phyloP scores from a whole-genome alignment of 306 rosid genomes.

The Heteromeles arbutifolia region DNA sequence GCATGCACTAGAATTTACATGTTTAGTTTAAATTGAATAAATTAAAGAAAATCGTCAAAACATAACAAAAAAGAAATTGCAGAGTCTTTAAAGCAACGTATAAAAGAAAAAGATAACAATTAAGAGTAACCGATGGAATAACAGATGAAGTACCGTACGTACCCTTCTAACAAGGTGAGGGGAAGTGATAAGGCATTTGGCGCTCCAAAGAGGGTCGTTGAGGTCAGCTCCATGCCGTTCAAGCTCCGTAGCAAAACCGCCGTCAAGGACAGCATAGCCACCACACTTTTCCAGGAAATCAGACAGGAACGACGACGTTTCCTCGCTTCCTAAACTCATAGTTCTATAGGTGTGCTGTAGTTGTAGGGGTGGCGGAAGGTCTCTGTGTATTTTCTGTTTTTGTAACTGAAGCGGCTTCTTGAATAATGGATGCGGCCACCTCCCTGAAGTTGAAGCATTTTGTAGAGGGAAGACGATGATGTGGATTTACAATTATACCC shows the following conservation, averaged over 20 bases:
- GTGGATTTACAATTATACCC: background rate
- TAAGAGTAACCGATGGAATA: background rate
- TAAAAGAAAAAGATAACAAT: background rate
- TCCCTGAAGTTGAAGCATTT: background rate
- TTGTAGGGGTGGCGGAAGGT: background rate
- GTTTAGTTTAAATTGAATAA: too few relatives aligned
- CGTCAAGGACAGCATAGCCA: slow-evolving; percentile 68
- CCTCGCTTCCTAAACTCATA: slow-evolving; percentile 15
- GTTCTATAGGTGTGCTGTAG: too few relatives aligned
- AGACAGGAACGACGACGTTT: slow-evolving; percentile 26
- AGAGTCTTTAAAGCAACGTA: background rate
- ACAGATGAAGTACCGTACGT: background rate
- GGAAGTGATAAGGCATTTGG: slow-evolving; percentile 74
- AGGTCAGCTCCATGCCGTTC: slow-evolving; percentile 90
- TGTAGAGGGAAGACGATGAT: background rate
- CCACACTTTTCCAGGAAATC: slow-evolving; percentile 57
- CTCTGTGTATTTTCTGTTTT: background rate
- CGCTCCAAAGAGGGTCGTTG: slow-evolving; percentile 91
- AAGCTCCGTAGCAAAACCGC: slow-evolving; percentile 90
- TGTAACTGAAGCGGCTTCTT: background rate
- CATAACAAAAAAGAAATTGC: background rate
- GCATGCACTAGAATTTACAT: too few relatives aligned
- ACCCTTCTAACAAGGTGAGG: slow-evolving; percentile 82
- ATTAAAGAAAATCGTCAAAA: too few relatives aligned
- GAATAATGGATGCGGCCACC: background rate